phyloP scores from a whole-genome alignment of 177 flowering plant species.

The Vitis hybrid region DNA sequence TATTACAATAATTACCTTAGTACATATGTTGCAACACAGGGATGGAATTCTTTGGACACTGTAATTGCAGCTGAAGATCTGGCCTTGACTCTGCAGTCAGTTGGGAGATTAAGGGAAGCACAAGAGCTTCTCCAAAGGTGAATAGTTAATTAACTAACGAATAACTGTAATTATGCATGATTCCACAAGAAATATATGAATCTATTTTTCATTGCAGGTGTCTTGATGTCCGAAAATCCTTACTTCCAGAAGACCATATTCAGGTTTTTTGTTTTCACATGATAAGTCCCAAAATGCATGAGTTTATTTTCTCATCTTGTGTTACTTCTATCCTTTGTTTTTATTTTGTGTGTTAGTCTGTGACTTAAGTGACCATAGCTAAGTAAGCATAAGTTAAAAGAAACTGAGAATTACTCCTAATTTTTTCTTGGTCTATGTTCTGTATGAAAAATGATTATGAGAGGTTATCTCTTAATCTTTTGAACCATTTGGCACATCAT shows the following conservation, averaged over 20 bases:
- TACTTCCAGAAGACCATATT: constrained; percentile 66
- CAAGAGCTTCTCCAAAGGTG: constrained; percentile 70
- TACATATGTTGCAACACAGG: constrained; percentile 37
- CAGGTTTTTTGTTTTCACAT: constrained; percentile 48
- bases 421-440: neutral
- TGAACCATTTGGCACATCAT: neutral
- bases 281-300: too few species aligned
- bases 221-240: constrained; percentile 56
- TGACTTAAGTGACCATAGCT: neutral
- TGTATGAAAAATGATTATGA: neutral
- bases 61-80: constrained; percentile 71
- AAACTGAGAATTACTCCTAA: neutral
- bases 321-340: neutral
- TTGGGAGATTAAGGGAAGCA: constrained; percentile 67
- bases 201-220: constrained; percentile 50
- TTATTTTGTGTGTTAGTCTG: too few species aligned
- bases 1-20: neutral
- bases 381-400: neutral
- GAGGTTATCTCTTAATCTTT: neutral
- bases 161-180: neutral
- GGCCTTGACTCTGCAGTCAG: constrained; percentile 56
- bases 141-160: neutral
- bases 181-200: neutral
- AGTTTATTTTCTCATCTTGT: neutral
- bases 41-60: constrained; percentile 83